phyloP scores from a whole-genome alignment of 2,329 filamentous ascomycete species.

The Nothophoma quercina region DNA sequence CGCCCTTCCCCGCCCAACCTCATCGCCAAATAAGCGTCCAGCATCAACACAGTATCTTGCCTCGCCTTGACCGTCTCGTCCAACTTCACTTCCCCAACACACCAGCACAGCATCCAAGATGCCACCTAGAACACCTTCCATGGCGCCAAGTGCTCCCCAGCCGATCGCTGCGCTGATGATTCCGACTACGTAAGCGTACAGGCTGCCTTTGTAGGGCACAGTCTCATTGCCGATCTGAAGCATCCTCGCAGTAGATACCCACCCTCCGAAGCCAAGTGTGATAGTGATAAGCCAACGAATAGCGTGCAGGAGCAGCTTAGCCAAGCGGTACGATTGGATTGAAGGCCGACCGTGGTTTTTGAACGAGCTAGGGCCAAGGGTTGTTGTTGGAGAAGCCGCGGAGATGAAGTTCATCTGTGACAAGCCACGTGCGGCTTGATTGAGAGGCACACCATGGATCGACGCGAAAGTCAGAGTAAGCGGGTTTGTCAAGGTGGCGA shows the following conservation, averaged over 20 bases:
- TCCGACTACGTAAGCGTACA: constrained; percentile 94
- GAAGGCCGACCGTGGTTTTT: constrained; percentile 54
- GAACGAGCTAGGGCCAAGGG: constrained; percentile 54
- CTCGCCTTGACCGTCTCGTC: constrained; percentile 64
- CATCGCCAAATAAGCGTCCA: constrained; percentile 80
- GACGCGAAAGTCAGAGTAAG: constrained; percentile 91
- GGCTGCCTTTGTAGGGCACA: constrained; percentile 69
- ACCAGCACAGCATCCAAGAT: constrained; percentile 89
- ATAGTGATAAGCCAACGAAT: constrained; percentile 91
- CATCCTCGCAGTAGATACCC: constrained; percentile 89
- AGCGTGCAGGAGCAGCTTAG: constrained; percentile 89
- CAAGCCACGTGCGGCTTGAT: constrained; percentile 78
- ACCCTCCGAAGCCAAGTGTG: constrained; percentile 91
- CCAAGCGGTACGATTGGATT: constrained; percentile 86
- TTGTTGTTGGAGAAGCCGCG: constrained; percentile 76
- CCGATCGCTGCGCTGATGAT: constrained; percentile 93
- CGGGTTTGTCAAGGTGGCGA: constrained; percentile 87
- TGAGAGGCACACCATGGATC: constrained; percentile 87
- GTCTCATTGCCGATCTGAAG: constrained; percentile 66
- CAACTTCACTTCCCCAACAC: constrained; percentile 88
- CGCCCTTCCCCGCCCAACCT: constrained; percentile 33
- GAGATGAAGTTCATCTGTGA: constrained; percentile 83
- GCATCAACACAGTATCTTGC: constrained; percentile 90
- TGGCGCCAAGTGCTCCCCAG: constrained; percentile 89
- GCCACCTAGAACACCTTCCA: constrained; percentile 86